Evolutionary conservation across 2,329 filamentous ascomycete species (phyloP).

Genomic region (Nigrospora sphaerica): DNA sequence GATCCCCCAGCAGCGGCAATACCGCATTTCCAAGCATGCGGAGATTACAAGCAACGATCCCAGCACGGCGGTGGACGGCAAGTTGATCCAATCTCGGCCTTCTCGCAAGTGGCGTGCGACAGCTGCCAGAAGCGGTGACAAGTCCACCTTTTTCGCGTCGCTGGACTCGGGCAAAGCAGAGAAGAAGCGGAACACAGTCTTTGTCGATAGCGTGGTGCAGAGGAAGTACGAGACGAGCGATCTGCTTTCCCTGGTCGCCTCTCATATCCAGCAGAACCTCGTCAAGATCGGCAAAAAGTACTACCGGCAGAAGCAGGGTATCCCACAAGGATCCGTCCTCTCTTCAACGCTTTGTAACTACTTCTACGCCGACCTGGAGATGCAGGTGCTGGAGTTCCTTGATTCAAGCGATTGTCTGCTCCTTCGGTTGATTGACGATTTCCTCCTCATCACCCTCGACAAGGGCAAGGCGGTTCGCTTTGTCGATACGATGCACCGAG

Average conservation of each 20-base stretch:
- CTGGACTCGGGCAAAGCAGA: slow-evolving; percentile 31
- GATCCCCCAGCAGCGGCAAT: slow-evolving; percentile 50
- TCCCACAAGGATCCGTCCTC: slow-evolving; percentile 86
- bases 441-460: slow-evolving; percentile 76
- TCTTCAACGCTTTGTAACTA: slow-evolving; percentile 88
- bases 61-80: slow-evolving; percentile 28
- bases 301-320: slow-evolving; percentile 81
- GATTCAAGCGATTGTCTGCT: slow-evolving; percentile 54
- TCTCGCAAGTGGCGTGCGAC: slow-evolving; percentile 44
- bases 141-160: slow-evolving; percentile 34
- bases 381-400: slow-evolving; percentile 61
- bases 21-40: slow-evolving; percentile 67
- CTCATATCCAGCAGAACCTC: slow-evolving; percentile 80
- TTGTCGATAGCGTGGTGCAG: slow-evolving; percentile 62
- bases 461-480: slow-evolving; percentile 62
- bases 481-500: slow-evolving; percentile 71
- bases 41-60: slow-evolving; percentile 46
- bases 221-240: slow-evolving; percentile 48
- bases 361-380: slow-evolving; percentile 87
- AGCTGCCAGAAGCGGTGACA: slow-evolving; percentile 36
- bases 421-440: slow-evolving; percentile 84
- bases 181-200: slow-evolving; percentile 62
- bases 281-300: slow-evolving; percentile 84
- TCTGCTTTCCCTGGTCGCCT: slow-evolving; percentile 62
- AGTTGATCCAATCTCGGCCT: slow-evolving; percentile 24